Base-by-base conservation (phyloP, 345 rosid genomes). In the Erucastrum elatum region DNA sequence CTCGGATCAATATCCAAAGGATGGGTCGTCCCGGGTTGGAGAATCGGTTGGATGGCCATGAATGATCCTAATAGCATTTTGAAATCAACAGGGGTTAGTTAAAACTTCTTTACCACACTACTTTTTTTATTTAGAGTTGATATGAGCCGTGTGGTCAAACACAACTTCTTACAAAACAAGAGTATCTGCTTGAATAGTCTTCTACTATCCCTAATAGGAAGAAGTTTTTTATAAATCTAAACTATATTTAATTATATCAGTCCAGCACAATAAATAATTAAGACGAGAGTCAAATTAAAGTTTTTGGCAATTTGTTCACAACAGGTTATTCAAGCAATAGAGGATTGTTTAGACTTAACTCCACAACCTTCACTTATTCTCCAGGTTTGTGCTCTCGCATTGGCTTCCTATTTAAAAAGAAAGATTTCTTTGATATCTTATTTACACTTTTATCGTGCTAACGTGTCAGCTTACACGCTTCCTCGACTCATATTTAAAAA, bases 1-100 rank as follows among this genome's bases (percentile, higher is more conserved):
- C 75, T 87, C 1, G 93, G 93, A 12, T 87, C 96, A 5, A 65
- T 89, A 68, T 84, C 89, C 2, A 90, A 90, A 80, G 84, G 85
- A 62, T 88, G 86, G 87, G 62, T 70, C 1, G 86, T 82, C 11
- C 96, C 88, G 1, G 87, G 91, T 5, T 90, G 91, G 92, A 71
- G 88, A 53, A 63, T 87, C 8, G 84, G 91, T n/a, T 90, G 95
- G 91, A 62, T 88, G 0, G 91, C 71, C 0, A 44, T 72, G 15
- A 78, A 53, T 13, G 91, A 88, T 70, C 80, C 89, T 13, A 17
- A 55, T 58, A 84, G 83, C 65, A 63, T 81, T 21, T 58, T 85
- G 12, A 53, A 16, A 79, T 9, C 83, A 7, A 44, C 81, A 3
- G 75, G 86, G 87, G 92, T 85, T 39, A 21, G 83, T 29, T 10